Base-by-base conservation (phyloP, 352 stramenopile genomes). In the Globisporangium barbulae region DNA sequence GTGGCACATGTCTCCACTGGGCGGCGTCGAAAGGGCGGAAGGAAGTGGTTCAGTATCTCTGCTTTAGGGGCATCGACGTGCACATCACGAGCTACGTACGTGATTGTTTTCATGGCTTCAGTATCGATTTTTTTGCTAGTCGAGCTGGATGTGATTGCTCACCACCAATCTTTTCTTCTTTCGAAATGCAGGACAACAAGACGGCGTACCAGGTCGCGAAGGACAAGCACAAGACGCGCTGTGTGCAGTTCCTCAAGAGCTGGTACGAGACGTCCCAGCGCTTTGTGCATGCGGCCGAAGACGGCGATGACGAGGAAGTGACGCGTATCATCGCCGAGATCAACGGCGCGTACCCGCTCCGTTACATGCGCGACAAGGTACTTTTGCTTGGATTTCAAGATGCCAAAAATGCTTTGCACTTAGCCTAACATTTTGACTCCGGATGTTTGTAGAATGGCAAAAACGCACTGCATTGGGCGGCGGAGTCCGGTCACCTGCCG, bases 221-320 rank as follows among this genome's bases (percentile, higher is more conserved):
- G 62, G 87, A 96, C 70, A 96, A 94, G 61, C 85, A 96, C 68
- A 94, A 93, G 73, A 83, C 88, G 53, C 88, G 90, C 53, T 93
- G 83, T 35, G 86, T 94, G 53, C 85, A 94, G 66, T 94, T 93
- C 64, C 64, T 96, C 17, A 91, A 93, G 74, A 89, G 57, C 58
- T 96, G 87, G 87, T 94, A 93, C 75, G 87, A 96, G 68, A 93
- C 81, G 3, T 91, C 87, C 33, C 84, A 95, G 82, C 90, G 86
- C 76, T 94, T 96, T 52, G 79, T 94, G 21, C 85, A 92, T 59
- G 83, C 82, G 0, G 87, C 87, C 10, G 87, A 96, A 69, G 83
- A 91, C 59, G 87, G 82, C 17, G 75, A 96, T 49, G 79, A 93
- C 60, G 83, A 93, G 53, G 81, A 93, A 71, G 77, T 96, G 37